Conservation (phyloP, 176 grass and related monocot species). For the Avena insularis region DNA sequence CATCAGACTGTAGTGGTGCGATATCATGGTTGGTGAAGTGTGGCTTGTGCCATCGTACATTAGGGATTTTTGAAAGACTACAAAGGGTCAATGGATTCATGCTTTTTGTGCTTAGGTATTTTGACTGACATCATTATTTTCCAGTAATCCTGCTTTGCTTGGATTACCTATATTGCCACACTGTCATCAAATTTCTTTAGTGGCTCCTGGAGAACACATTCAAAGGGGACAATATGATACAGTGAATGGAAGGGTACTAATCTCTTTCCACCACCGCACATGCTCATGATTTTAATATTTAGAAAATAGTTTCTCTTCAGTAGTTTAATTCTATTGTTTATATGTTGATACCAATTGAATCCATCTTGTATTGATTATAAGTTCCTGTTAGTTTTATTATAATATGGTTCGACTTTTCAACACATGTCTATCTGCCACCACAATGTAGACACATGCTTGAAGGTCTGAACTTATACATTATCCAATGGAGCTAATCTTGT, state of each 20-base stretch:
- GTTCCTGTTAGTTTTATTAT: constrained; percentile 28
- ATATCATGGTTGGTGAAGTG: constrained; percentile 57
- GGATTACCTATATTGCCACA: background rate
- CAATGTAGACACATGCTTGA: constrained; percentile 77
- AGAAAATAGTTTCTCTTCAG: background rate
- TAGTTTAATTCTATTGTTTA: constrained; percentile 13
- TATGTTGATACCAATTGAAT: constrained; percentile 15
- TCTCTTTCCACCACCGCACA: constrained; percentile 18
- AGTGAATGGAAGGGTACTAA: constrained; percentile 83
- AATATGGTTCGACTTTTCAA: constrained; percentile 46
- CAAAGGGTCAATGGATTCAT: constrained; percentile 89
- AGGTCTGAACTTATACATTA: constrained; percentile 58
- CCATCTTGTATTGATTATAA: constrained; percentile 13
- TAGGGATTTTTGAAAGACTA: constrained; percentile 87
- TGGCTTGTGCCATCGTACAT: constrained; percentile 76
- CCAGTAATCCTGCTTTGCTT: background rate
- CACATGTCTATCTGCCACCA: constrained; percentile 72
- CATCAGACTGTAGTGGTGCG: constrained; percentile 47
- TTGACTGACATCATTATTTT: constrained; percentile 31
- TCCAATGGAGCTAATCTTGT: constrained; percentile 17
- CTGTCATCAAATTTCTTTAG: constrained; percentile 46
- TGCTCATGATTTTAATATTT: constrained; percentile 25
- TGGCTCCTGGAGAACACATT: constrained; percentile 88
- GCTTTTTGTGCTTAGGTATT: constrained; percentile 95
- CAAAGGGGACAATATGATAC: constrained; percentile 80